phyloP scores from a whole-genome alignment of 768 basidiomycete genomes.

The Lactarius tabidus region DNA sequence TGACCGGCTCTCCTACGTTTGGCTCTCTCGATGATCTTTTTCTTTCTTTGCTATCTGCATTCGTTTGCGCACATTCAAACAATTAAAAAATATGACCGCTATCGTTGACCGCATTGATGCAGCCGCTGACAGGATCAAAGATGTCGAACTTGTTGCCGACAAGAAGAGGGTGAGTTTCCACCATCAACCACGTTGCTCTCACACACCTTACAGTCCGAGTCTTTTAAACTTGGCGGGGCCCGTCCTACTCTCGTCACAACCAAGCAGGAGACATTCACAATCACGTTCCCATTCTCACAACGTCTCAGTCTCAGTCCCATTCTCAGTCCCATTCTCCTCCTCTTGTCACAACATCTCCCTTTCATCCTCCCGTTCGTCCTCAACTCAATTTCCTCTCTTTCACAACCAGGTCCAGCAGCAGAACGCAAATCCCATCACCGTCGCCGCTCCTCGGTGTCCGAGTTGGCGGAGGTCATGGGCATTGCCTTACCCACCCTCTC shows the following conservation, averaged over 20 bases:
- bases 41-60: constrained; percentile 35
- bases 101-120: constrained; percentile 40
- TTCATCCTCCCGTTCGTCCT: constrained; percentile 25
- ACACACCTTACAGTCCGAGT: constrained; percentile 32
- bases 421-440: too few relatives aligned
- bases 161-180: constrained; percentile 38
- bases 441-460: too few relatives aligned
- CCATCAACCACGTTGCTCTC: not conserved
- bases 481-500: too few relatives aligned
- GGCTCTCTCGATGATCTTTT: constrained; percentile 32
- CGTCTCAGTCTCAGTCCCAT: constrained; percentile 40
- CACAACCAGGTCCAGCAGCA: constrained; percentile 32
- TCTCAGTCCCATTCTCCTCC: constrained; percentile 34
- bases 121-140: constrained; percentile 30
- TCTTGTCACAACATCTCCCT: constrained; percentile 33
- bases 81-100: constrained; percentile 27
- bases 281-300: too few relatives aligned
- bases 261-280: too few relatives aligned
- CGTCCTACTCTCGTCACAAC: too few relatives aligned
- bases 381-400: constrained; percentile 33
- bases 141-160: constrained; percentile 37
- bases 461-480: too few relatives aligned
- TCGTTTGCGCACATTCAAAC: constrained; percentile 33
- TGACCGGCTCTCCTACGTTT: too few relatives aligned
- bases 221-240: too few relatives aligned